Base-by-base conservation (phyloP, 2,329 filamentous ascomycete genomes). In the Penicillium crustosum region DNA sequence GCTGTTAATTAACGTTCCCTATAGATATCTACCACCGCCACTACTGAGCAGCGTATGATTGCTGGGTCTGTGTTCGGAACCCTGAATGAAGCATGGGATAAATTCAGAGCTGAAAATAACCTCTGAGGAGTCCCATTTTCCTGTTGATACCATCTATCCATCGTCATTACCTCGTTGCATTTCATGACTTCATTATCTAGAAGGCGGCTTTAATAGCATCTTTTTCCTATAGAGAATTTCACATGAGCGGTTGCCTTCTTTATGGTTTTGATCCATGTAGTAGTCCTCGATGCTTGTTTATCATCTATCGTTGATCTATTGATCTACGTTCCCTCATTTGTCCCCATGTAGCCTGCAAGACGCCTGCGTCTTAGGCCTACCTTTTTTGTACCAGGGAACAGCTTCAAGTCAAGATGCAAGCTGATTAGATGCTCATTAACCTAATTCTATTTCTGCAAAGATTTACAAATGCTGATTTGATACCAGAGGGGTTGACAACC, bases 51-150 rank as follows among this genome's bases (percentile, higher is more conserved):
- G 70, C 79, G 79, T 55, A 88, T 88, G 86, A 85, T 88, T 62
- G 85, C 85, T 62, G 84, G 82, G 27, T 81, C 84, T 3, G 86
- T 88, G 2, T 88, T 88, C 63, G 84, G 82, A 62, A 82, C 83
- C 13, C 69, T 88, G 65, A 88, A 88, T 64, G 86, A 88, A 69
- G 85, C 86, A 8, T 88, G 86, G 86, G 86, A 88, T 67, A 87
- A 86, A 69, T 88, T 88, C 74, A 86, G 85, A 72, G 76, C 76
- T 45, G 85, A 88, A 64, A 88, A 88, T 67, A 79, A 79, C 52
- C 74, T 86, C 41, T 86, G 62, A 69, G 41, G 25, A 31, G 29
- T 54, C 48, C 36, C 15, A 31, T 38, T n/a, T 25, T 47, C 21
- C 39, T 38, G 41, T 53, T 45, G 29, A 57, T 57, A 57, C 55